These are phyloP conservation scores for Vicia sativa DNA, from an alignment of 306 rosid genomes.

Conservation along the genomic window DNA sequence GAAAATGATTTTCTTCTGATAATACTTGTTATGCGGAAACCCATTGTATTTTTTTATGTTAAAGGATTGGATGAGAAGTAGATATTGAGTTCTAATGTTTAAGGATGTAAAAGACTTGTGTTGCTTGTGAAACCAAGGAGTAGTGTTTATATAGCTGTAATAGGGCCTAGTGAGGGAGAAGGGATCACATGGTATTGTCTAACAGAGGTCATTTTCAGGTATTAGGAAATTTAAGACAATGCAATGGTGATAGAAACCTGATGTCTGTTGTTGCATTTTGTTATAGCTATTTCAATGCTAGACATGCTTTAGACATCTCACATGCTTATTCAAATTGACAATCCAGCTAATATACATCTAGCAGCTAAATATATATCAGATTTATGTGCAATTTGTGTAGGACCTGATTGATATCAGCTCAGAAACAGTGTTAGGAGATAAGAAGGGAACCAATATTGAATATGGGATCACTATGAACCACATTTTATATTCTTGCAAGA, in stretches of 20 bases:
- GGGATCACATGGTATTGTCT: too few relatives aligned
- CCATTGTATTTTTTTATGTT: slow-evolving; percentile 33
- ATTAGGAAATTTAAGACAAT: not conserved
- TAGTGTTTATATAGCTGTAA: slow-evolving; percentile 28
- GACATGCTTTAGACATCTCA: slow-evolving; percentile 34
- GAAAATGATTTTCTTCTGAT: slow-evolving; percentile 29
- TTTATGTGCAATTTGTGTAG: not conserved
- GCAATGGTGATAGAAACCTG: not conserved
- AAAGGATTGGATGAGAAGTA: slow-evolving; percentile 25
- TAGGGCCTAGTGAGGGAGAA: too few relatives aligned
- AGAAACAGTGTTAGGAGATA: not conserved
- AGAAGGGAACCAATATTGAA: slow-evolving; percentile 11
- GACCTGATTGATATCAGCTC: not conserved
- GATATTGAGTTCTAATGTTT: slow-evolving; percentile 13
- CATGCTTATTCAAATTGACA: not conserved
- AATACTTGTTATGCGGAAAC: slow-evolving; percentile 35
- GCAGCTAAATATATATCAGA: not conserved
- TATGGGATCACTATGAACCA: slow-evolving; percentile 17
- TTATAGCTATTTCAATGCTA: slow-evolving; percentile 1
- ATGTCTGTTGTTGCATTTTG: not conserved
- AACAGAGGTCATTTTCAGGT: too few relatives aligned
- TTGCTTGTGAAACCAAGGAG: slow-evolving; percentile 18
- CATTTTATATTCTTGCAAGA: slow-evolving; percentile 3
- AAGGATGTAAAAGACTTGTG: slow-evolving; percentile 19
- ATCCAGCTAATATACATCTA: not conserved